A percentile compares a stretch with the other conserved stretches of the same genome.
Conservation (phyloP, 768 basidiomycete species). For the Russula foetens region DNA sequence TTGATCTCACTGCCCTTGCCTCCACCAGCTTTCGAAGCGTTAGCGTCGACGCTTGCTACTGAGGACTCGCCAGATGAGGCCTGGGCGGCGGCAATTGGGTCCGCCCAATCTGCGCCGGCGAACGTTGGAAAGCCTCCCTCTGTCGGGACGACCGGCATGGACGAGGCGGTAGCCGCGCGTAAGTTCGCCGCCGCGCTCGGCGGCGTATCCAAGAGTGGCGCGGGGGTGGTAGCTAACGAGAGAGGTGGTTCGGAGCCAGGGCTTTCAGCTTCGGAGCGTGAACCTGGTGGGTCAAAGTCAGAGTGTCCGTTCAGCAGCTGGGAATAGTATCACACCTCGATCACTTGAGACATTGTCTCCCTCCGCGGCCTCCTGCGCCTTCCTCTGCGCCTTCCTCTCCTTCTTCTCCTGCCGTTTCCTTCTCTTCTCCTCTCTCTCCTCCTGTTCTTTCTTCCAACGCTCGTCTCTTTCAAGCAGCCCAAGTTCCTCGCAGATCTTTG, state of each 20-base stretch:
- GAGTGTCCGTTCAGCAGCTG: neutral
- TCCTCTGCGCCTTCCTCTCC: neutral
- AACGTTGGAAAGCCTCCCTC: neutral
- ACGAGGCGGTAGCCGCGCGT: neutral
- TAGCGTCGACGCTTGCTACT: no score
- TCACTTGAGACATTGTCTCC: neutral
- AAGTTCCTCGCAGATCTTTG: conserved; percentile 7
- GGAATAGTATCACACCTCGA: neutral
- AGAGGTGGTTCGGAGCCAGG: neutral
- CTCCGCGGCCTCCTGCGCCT: neutral
- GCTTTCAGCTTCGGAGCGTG: neutral
- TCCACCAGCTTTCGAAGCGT: neutral
- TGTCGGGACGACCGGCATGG: neutral
- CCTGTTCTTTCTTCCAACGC: neutral
- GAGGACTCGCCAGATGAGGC: no score
- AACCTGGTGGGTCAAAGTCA: neutral
- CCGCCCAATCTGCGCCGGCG: neutral
- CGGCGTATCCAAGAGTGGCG: no score
- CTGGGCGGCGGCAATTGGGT: neutral
- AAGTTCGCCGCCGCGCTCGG: no score
- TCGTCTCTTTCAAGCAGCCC: neutral
- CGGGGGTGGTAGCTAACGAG: neutral
- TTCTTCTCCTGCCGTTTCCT: neutral
- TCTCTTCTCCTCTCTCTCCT: neutral
- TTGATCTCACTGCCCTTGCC: neutral